Evolutionary conservation across 176 grass and related monocot genomes (phyloP).

Genomic region (Panicum miliaceum): DNA sequence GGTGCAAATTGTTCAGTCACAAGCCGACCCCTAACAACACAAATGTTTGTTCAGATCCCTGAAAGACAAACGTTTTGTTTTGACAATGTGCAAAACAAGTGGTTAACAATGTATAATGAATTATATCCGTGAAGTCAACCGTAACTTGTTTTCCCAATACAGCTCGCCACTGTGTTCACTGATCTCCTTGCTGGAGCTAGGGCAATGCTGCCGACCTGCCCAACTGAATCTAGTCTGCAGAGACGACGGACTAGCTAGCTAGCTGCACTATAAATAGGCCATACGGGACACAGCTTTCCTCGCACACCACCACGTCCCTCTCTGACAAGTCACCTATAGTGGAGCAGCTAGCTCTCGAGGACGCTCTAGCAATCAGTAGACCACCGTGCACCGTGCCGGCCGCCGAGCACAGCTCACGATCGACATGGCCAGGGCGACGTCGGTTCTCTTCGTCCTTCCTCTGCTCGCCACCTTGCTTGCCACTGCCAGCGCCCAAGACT

Average conservation of each 20-base stretch:
- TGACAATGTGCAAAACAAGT: neutral
- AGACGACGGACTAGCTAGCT: neutral
- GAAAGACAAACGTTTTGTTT: neutral
- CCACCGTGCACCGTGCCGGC: neutral
- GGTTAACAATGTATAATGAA: neutral
- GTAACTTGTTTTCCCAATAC: neutral
- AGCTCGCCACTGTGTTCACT: neutral
- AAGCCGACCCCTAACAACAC: too few relatives aligned
- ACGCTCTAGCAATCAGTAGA: neutral
- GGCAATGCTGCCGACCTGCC: neutral
- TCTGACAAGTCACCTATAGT: neutral
- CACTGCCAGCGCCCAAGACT: neutral
- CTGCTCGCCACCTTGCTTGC: neutral
- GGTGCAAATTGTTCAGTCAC: too few relatives aligned
- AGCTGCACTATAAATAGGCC: slow-evolving; percentile 5
- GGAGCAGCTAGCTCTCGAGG: neutral
- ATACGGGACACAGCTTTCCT: neutral
- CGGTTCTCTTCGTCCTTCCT: neutral
- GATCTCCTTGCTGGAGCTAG: neutral
- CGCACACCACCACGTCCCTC: neutral
- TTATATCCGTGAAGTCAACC: neutral
- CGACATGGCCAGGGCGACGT: neutral
- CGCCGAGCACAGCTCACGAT: neutral
- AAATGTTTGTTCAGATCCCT: too few relatives aligned
- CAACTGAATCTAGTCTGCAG: neutral